Evolutionary conservation across 768 basidiomycete species (phyloP).

Genomic region (Chalciporus sphaerocephalus): DNA sequence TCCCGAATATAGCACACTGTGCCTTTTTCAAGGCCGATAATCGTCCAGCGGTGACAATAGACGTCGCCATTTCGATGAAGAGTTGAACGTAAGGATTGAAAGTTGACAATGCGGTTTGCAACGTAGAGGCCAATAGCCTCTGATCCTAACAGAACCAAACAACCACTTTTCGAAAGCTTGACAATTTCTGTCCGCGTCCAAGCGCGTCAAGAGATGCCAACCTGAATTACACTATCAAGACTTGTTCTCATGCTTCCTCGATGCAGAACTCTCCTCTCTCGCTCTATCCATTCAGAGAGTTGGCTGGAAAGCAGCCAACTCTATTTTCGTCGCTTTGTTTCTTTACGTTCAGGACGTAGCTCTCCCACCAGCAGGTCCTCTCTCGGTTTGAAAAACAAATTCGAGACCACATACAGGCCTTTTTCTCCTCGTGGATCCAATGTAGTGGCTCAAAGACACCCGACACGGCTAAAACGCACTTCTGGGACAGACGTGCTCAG

Average conservation of each 20-base stretch:
- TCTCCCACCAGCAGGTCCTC: not conserved
- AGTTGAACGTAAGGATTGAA: not conserved
- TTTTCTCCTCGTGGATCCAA: not conserved
- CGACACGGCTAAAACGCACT: not conserved
- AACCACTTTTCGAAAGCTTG: slow-evolving; percentile 13
- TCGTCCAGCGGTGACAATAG: slow-evolving; percentile 44
- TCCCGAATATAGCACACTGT: slow-evolving; percentile 77
- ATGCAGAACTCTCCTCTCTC: slow-evolving; percentile 15
- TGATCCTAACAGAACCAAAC: slow-evolving; percentile 31
- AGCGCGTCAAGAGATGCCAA: not conserved
- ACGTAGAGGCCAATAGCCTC: slow-evolving; percentile 13
- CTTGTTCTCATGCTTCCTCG: slow-evolving; percentile 19
- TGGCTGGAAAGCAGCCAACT: slow-evolving; percentile 18
- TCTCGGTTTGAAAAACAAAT: not conserved
- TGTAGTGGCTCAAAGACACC: not conserved
- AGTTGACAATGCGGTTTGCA: not conserved
- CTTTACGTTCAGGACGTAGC: not conserved
- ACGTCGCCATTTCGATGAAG: slow-evolving; percentile 25
- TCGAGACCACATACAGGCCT: not conserved
- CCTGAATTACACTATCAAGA: not conserved
- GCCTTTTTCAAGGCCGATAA: slow-evolving; percentile 59
- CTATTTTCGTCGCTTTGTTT: slow-evolving; percentile 17
- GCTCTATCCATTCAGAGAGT: slow-evolving; percentile 10
- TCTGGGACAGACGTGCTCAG: slow-evolving; percentile 7
- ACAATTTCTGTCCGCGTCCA: not conserved